Conservation (phyloP, 495 filamentous ascomycete species). For the Margaritispora aquatica region DNA sequence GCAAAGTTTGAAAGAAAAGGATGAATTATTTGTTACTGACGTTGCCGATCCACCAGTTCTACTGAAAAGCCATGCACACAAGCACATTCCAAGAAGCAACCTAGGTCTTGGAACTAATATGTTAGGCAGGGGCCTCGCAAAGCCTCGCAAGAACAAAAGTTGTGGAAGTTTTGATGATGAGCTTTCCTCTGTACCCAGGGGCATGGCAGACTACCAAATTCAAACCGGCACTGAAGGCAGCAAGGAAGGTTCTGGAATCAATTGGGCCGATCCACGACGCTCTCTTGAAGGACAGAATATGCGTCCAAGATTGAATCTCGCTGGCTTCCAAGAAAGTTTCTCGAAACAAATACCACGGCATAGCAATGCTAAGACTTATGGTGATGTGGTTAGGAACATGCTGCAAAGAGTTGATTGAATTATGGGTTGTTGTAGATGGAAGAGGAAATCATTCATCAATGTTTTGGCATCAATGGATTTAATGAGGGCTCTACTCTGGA, state of each 20-base stretch:
- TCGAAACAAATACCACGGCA: slow-evolving; percentile 5
- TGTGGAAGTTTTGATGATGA: background rate
- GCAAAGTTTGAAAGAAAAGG: slow-evolving; percentile 10
- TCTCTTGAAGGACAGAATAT: background rate
- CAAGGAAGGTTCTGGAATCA: background rate
- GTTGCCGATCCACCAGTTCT: background rate
- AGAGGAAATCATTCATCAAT: too few species aligned
- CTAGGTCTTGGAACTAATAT: slow-evolving; percentile 9
- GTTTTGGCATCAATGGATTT: background rate
- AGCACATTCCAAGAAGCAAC: background rate
- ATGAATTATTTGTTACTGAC: slow-evolving; percentile 7
- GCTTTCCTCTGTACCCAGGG: background rate
- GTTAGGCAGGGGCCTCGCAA: background rate
- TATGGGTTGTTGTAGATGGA: too few species aligned
- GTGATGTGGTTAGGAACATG: slow-evolving; percentile 1
- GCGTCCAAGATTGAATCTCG: background rate
- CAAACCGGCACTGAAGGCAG: background rate
- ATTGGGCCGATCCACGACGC: too few species aligned
- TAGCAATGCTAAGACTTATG: slow-evolving; percentile 1
- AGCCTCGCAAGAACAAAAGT: background rate
- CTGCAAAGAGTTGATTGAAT: background rate
- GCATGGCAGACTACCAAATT: background rate
- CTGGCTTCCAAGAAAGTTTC: background rate
- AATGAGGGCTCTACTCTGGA: background rate
- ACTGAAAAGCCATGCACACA: background rate